These are phyloP conservation scores for Aspergillus sp. DNA, from an alignment of 2,329 filamentous ascomycete species.

Conservation along the genomic window DNA sequence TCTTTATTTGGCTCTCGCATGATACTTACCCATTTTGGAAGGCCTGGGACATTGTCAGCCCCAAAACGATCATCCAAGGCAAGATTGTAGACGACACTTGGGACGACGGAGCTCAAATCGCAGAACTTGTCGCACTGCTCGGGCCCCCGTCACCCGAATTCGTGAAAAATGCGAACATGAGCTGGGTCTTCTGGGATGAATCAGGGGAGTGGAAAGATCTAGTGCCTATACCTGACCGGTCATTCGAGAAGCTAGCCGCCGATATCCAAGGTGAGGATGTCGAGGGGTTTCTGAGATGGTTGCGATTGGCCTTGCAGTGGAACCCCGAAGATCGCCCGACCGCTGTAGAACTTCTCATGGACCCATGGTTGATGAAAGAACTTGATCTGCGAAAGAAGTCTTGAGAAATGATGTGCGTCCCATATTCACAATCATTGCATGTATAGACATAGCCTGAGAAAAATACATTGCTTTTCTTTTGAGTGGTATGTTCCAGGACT, in stretches of 20 bases:
- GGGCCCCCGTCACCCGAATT: conserved; percentile 20
- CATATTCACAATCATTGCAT: too few species aligned
- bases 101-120: conserved; percentile 24
- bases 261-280: conserved; percentile 28
- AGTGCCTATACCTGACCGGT: conserved; percentile 20
- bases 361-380: conserved; percentile 38
- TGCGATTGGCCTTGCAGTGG: conserved; percentile 34
- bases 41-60: conserved; percentile 7
- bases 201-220: conserved; percentile 23
- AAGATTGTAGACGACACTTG: conserved; percentile 22
- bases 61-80: conserved; percentile 9
- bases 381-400: conserved; percentile 1
- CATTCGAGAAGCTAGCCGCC: conserved; percentile 19
- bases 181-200: conserved; percentile 26
- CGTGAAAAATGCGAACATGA: conserved; percentile 15
- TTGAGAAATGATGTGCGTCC: background rate
- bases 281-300: conserved; percentile 26
- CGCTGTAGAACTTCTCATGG: conserved; percentile 38
- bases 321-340: conserved; percentile 25
- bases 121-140: conserved; percentile 26
- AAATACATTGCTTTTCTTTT: too few species aligned
- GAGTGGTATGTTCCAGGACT: too few species aligned
- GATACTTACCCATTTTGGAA: background rate
- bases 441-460: too few species aligned
- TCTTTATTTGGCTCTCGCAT: background rate